Evolutionary conservation across 1,284 basidiomycete species (phyloP).

Genomic region (Macrocystidia cucumis): DNA sequence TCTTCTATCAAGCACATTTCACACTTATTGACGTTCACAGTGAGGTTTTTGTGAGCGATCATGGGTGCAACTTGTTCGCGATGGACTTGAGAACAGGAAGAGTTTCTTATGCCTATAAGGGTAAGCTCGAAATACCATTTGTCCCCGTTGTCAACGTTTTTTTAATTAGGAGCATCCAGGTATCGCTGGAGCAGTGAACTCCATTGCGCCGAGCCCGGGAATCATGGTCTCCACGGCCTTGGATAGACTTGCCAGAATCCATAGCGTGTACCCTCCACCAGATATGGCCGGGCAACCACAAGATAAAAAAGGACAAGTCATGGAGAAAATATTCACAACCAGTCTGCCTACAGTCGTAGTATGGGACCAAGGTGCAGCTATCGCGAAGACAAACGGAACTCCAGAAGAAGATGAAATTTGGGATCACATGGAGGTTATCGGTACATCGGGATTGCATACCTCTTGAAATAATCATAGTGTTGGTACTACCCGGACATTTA

Average conservation of each 20-base stretch:
- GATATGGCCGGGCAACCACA: slow-evolving; percentile 41
- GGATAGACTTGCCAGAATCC: slow-evolving; percentile 71
- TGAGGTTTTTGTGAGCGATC: slow-evolving; percentile 73
- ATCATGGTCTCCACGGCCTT: slow-evolving; percentile 52
- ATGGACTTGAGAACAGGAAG: slow-evolving; percentile 73
- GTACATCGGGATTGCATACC: too few relatives aligned
- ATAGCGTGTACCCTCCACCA: slow-evolving; percentile 56
- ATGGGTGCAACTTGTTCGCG: slow-evolving; percentile 59
- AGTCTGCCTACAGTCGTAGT: slow-evolving; percentile 55
- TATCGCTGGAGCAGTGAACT: slow-evolving; percentile 60
- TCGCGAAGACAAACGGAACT: slow-evolving; percentile 2
- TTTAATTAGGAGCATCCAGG: slow-evolving; percentile 29
- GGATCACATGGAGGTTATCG: slow-evolving; percentile 45
- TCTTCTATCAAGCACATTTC: slow-evolving; percentile 5
- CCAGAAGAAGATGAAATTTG: slow-evolving; percentile 30
- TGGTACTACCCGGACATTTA: too few relatives aligned
- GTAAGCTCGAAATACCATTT: slow-evolving; percentile 23
- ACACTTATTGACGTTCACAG: slow-evolving; percentile 26
- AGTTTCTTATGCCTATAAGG: slow-evolving; percentile 67
- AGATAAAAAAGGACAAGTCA: slow-evolving; percentile 56
- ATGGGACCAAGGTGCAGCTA: slow-evolving; percentile 35
- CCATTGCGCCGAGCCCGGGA: slow-evolving; percentile 46
- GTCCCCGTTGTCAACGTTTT: slow-evolving; percentile 1
- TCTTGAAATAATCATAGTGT: too few relatives aligned
- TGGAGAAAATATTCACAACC: slow-evolving; percentile 65